Conservation (phyloP, 176 grass and related monocot species). For the Tillandsia leiboldiana region DNA sequence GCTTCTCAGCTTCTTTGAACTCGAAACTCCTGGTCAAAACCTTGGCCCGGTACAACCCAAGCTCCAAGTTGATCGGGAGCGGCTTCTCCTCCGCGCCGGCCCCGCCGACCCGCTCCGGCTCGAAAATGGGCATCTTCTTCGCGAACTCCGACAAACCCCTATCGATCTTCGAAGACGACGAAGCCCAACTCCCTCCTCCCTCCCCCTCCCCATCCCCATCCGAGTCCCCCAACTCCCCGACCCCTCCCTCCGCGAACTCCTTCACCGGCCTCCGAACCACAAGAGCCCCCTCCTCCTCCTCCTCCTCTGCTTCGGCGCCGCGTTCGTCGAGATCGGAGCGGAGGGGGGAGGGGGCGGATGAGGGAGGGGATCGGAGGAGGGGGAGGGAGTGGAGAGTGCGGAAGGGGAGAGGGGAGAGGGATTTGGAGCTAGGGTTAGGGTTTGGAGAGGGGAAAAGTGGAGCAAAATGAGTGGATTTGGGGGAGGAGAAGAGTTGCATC, state of each 20-base stretch:
- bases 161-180: constrained; percentile 35
- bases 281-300: constrained; percentile 13
- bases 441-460: background rate
- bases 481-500: constrained; percentile 50
- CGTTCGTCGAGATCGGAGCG: constrained; percentile 2
- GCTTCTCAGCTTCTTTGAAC: constrained; percentile 71
- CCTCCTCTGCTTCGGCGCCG: constrained; percentile 4
- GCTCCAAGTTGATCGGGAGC: constrained; percentile 82
- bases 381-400: constrained; percentile 22
- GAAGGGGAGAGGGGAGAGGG: constrained; percentile 6
- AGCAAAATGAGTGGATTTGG: constrained; percentile 15
- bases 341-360: constrained; percentile 20
- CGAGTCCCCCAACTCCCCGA: constrained; percentile 19
- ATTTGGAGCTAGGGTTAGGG: background rate
- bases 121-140: constrained; percentile 83
- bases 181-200: background rate
- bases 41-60: constrained; percentile 74
- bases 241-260: constrained; percentile 17
- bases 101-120: constrained; percentile 34
- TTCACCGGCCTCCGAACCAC: constrained; percentile 25
- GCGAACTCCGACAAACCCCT: constrained; percentile 58
- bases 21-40: constrained; percentile 61
- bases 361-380: constrained; percentile 15
- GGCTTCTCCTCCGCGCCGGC: constrained; percentile 37
- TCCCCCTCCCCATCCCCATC: constrained; percentile 7